Conservation (phyloP, 371 early-diverging fungal species). For the Rhizomucor pusillus region DNA sequence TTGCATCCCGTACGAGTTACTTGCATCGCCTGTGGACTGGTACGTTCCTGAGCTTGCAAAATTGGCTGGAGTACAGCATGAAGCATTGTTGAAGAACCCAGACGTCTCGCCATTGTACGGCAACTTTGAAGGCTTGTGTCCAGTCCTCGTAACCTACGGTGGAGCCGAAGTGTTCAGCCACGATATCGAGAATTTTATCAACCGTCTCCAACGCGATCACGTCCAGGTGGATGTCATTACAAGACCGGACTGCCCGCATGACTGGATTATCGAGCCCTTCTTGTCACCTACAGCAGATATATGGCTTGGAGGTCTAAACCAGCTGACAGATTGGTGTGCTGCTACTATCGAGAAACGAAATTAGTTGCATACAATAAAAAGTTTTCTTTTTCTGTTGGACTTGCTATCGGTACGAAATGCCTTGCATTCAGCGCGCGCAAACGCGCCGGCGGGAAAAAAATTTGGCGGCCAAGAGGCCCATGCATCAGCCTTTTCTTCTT, state of each 20-base stretch:
- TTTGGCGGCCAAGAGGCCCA: no score
- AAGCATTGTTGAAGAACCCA: conserved; percentile 14
- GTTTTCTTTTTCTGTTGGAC: no score
- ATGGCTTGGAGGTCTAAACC: conserved; percentile 10
- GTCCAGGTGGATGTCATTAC: conserved; percentile 27
- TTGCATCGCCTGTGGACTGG: neutral
- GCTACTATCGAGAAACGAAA: neutral
- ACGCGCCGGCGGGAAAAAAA: no score
- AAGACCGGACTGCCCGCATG: conserved; percentile 22
- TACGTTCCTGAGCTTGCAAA: conserved; percentile 8
- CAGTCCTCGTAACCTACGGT: conserved; percentile 28
- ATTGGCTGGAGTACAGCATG: conserved; percentile 8
- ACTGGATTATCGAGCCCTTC: conserved; percentile 23
- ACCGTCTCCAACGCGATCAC: conserved; percentile 15
- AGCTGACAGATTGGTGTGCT: conserved; percentile 11
- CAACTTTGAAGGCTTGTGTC: conserved; percentile 22
- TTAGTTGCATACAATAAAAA: no score
- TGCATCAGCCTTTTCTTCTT: no score
- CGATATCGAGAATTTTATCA: conserved; percentile 22
- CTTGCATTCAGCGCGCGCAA: no score
- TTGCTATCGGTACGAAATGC: no score
- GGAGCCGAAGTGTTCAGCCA: conserved; percentile 27
- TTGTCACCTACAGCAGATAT: conserved; percentile 9
- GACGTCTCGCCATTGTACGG: conserved; percentile 22
- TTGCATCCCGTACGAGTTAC: conserved; percentile 1